Evolutionary conservation across 768 basidiomycete species (phyloP).

Genomic region (Hebeloma cylindrosporum): DNA sequence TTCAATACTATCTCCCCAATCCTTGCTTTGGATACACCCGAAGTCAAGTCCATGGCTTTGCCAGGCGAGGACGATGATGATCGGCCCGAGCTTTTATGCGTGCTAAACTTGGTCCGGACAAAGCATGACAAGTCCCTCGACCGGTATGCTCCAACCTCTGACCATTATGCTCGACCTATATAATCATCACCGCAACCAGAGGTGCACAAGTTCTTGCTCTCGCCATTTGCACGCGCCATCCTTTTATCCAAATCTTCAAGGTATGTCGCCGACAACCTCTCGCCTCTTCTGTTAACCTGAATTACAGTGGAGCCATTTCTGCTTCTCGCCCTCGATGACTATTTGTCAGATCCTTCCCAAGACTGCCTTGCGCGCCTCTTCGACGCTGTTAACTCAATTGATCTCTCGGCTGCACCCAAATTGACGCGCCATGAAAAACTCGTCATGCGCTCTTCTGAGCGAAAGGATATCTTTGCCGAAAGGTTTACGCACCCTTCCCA

Average conservation of each 20-base stretch:
- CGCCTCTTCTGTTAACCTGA: background rate
- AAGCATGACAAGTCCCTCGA: slow-evolving; percentile 85
- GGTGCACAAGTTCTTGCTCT: slow-evolving; percentile 94
- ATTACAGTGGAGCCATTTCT: slow-evolving; percentile 70
- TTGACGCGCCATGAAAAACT: slow-evolving; percentile 83
- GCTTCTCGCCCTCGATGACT: slow-evolving; percentile 92
- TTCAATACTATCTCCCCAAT: slow-evolving; percentile 86
- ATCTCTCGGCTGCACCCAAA: slow-evolving; percentile 73
- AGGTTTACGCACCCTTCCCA: slow-evolving; percentile 56
- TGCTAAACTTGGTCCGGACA: slow-evolving; percentile 87
- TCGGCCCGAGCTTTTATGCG: slow-evolving; percentile 69
- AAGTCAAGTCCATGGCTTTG: slow-evolving; percentile 34
- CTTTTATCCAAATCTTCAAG: slow-evolving; percentile 96
- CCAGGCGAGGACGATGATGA: slow-evolving; percentile 35
- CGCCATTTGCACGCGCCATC: slow-evolving; percentile 90
- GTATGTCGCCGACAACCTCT: slow-evolving; percentile 37
- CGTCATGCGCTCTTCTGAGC: slow-evolving; percentile 85
- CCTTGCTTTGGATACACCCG: slow-evolving; percentile 66
- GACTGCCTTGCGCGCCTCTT: slow-evolving; percentile 89
- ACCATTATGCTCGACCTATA: slow-evolving; percentile 1
- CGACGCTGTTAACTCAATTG: slow-evolving; percentile 91
- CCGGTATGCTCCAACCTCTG: slow-evolving; percentile 46
- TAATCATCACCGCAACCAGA: slow-evolving; percentile 38
- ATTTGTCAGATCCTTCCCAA: slow-evolving; percentile 85
- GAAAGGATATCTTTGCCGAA: slow-evolving; percentile 90